Evolutionary conservation across 768 basidiomycete genomes (phyloP), one percentile per base, ranked within the genome.

Genomic region (Agaricus sinodeliciosus): DNA sequence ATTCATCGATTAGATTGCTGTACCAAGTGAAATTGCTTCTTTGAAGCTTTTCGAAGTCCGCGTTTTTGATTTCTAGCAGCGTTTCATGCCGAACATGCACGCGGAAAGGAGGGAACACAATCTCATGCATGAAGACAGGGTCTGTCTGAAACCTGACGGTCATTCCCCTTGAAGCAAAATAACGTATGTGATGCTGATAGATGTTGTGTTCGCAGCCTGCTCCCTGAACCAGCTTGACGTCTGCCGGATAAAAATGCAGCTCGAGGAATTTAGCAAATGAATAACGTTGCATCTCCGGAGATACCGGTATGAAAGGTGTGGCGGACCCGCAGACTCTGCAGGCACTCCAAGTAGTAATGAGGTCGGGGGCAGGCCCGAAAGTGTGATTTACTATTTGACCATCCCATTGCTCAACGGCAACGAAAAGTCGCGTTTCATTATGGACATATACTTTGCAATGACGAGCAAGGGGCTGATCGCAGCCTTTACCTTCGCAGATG

Each of bases 221-320:
- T 8, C 89, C 91, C 60, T 84, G 86, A n/a, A 91, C 82, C 44
- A 91, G 73, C 60, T 83, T 78, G 61, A 94, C 84, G 57, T 90
- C 83, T 31, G 91, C 82, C 27, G 93, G 94, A 68, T 98, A 96
- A 67, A 97, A 97, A 63, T 93, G 89, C 25, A 95, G 81, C 64
- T 99, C 95, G 26, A 99, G 78, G 66, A 95, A 98, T 61, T 96
- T 94, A 34, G 88, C 91, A 65, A 97, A 95, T 4, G 94, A 97
- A 64, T 95, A 93, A 51, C 86, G 75, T 62, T 91, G 88, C 77
- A 94, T 93, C 65, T 95, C 93, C 60, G 90, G 86, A 1, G 91
- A 91, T 36, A 92, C 83, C 4, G 85, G 86, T 58, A 94, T 88
- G 68, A 94, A 90, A 2, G 91, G 90, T 2, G 90, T 94, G 0